Conservation (phyloP, 768 basidiomycete genomes). For the Termitomyces sp. region DNA sequence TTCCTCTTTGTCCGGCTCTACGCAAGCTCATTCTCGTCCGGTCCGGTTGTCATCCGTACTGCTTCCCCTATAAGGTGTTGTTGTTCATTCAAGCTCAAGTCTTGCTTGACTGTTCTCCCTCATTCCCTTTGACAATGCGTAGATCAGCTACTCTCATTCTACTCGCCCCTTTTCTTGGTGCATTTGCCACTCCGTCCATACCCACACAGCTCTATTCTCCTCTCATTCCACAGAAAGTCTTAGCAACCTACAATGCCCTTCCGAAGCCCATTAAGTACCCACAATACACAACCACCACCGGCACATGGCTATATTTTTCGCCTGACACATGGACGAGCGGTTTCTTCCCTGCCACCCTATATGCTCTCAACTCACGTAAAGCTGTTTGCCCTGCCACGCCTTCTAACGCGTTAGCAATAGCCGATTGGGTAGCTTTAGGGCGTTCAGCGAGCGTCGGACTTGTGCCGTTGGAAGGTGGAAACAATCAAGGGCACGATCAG, state of each 20-base stretch:
- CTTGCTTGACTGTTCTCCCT: not conserved
- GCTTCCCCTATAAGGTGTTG: not conserved
- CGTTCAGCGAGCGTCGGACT: conserved; percentile 49
- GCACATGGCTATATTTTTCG: conserved; percentile 48
- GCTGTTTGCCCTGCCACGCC: conserved; percentile 38
- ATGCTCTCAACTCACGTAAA: conserved; percentile 53
- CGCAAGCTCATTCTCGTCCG: conserved; percentile 5
- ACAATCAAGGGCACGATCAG: conserved; percentile 59
- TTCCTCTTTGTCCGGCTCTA: not conserved
- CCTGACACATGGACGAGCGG: conserved; percentile 67
- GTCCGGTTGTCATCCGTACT: conserved; percentile 13
- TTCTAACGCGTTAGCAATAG: conserved; percentile 30
- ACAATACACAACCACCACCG: conserved; percentile 48
- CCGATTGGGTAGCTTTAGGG: conserved; percentile 54
- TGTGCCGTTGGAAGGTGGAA: conserved; percentile 43
- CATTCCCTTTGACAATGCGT: conserved; percentile 1
- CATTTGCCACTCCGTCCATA: conserved; percentile 20
- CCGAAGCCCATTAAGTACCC: conserved; percentile 31
- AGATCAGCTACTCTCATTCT: conserved; percentile 7
- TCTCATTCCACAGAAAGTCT: conserved; percentile 53
- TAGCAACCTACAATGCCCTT: conserved; percentile 43
- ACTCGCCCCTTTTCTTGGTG: conserved; percentile 13
- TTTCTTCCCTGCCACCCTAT: conserved; percentile 60
- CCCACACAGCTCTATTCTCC: conserved; percentile 54
- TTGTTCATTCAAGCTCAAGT: not conserved